A percentile compares a stretch with the other conserved stretches of the same genome.
Conservation (phyloP, 768 basidiomycete species). For the Fomitopsis serialis region DNA sequence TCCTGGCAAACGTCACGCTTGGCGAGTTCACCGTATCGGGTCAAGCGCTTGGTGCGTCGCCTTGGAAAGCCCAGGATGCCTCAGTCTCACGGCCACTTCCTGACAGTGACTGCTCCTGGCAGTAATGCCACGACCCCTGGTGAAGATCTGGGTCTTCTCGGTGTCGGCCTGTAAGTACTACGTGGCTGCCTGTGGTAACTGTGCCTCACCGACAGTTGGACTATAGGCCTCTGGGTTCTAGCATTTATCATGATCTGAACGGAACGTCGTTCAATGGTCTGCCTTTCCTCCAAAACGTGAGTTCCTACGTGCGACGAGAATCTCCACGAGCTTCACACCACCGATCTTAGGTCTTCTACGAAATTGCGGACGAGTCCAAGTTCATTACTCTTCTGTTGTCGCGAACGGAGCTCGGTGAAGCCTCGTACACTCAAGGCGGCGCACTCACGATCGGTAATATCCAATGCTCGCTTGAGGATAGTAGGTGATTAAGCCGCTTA, state of each 20-base stretch:
- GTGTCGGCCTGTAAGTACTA: conserved; percentile 3
- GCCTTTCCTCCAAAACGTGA: conserved; percentile 1
- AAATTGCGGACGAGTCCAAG: conserved; percentile 4
- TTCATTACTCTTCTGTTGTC: conserved; percentile 7
- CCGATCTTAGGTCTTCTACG: conserved; percentile 1
- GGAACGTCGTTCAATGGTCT: neutral
- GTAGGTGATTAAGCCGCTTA: neutral
- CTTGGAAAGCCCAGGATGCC: too few species aligned
- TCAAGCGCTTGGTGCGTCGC: conserved; percentile 3
- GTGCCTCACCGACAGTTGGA: too few species aligned
- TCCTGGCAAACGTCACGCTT: neutral
- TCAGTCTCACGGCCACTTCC: neutral
- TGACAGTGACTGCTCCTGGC: conserved; percentile 3
- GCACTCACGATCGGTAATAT: too few species aligned
- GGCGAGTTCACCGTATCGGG: conserved; percentile 2
- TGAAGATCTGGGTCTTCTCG: neutral
- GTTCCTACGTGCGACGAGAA: neutral
- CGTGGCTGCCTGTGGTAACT: neutral
- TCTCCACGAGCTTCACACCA: neutral
- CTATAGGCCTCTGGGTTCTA: too few species aligned
- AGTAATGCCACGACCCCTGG: neutral
- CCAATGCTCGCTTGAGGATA: too few species aligned
- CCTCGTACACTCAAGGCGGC: too few species aligned
- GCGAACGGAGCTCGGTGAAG: conserved; percentile 2
- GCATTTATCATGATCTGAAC: neutral